Base-by-base conservation (phyloP, 495 filamentous ascomycete genomes). In the Aspergillus panamensis region DNA sequence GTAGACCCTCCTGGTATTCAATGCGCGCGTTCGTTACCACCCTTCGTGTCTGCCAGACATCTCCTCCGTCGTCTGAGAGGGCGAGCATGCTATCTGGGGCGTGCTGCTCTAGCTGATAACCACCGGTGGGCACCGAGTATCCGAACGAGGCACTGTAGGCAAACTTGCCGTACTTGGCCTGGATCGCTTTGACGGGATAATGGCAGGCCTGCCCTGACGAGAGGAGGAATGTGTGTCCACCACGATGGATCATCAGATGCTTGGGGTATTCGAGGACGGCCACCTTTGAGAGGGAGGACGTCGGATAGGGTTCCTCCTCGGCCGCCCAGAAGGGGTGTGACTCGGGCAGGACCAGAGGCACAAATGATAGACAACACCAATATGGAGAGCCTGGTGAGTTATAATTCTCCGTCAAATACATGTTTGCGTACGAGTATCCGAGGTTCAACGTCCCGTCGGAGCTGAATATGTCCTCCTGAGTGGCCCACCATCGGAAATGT, bases 81-180 rank as follows among this genome's bases (percentile, higher is more conserved):
- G 87, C 89, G 8, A 92, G 80, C 67, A 88, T 85, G 19, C 81
- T 86, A 59, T 90, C 89, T 1, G 87, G 82, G 0, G 87, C 87
- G 63, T 84, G 87, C 62, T 90, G 87, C 65, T 90, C 87, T 0
- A 92, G 79, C 10, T 84, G 82, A 73, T 88, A 88, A n/a, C 81
- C 76, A 1, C 89, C 89, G 0, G 87, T 88, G 0, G 88, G 86
- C 13, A 91, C 87, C 3, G 84, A 87, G 69, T 91, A 92, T 16
- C 80, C 87, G 69, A 89, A 91, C 0, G 85, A 80, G 50, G 83
- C 83, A 50, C 81, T 85, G 68, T 92, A 91, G 7, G 87, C 87
- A 67, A 91, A 91, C 59, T 83, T 80, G 17, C 89, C 89, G 70
- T 92, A 92, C 63, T 92, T 92, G 56, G 88, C 86, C 66, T 91